Evolutionary conservation across 352 stramenopile genomes (phyloP).

Genomic region (Halophytophthora batemanensis): DNA sequence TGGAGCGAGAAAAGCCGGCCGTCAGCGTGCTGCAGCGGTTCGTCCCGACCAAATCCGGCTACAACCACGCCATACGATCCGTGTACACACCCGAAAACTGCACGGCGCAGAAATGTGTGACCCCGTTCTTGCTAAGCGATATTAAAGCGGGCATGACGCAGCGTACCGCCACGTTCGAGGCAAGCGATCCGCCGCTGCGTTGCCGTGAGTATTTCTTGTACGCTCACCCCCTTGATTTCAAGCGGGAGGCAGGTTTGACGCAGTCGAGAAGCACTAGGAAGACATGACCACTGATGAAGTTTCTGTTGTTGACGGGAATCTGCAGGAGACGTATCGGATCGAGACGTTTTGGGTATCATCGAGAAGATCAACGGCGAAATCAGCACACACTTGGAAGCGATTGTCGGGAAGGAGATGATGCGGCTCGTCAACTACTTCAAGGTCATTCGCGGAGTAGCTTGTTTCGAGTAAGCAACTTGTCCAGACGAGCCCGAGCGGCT

Average conservation of each 20-base stretch:
- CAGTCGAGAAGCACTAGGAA: not conserved
- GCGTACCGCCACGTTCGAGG: slow-evolving; percentile 64
- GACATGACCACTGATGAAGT: too few relatives aligned
- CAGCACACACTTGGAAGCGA: slow-evolving; percentile 50
- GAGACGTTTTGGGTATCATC: slow-evolving; percentile 40
- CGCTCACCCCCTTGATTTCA: not conserved
- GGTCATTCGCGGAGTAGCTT: slow-evolving; percentile 15
- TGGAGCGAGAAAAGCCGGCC: slow-evolving; percentile 47
- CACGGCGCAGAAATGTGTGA: slow-evolving; percentile 61
- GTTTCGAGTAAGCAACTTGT: not conserved
- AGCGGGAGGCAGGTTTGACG: not conserved
- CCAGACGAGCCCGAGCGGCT: not conserved
- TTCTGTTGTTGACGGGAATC: not conserved
- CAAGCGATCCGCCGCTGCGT: slow-evolving; percentile 35
- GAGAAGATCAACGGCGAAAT: slow-evolving; percentile 60
- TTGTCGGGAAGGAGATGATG: slow-evolving; percentile 57
- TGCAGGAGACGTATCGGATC: slow-evolving; percentile 50
- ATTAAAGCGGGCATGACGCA: slow-evolving; percentile 27
- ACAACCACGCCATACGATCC: slow-evolving; percentile 65
- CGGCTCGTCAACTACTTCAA: slow-evolving; percentile 70
- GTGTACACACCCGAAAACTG: slow-evolving; percentile 64
- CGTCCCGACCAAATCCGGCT: slow-evolving; percentile 61
- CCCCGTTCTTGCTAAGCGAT: slow-evolving; percentile 45
- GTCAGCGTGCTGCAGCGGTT: slow-evolving; percentile 67
- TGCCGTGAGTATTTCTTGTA: slow-evolving; percentile 29